phyloP scores from a whole-genome alignment of 2,329 filamentous ascomycete genomes.

The Aspergillus awamori region DNA sequence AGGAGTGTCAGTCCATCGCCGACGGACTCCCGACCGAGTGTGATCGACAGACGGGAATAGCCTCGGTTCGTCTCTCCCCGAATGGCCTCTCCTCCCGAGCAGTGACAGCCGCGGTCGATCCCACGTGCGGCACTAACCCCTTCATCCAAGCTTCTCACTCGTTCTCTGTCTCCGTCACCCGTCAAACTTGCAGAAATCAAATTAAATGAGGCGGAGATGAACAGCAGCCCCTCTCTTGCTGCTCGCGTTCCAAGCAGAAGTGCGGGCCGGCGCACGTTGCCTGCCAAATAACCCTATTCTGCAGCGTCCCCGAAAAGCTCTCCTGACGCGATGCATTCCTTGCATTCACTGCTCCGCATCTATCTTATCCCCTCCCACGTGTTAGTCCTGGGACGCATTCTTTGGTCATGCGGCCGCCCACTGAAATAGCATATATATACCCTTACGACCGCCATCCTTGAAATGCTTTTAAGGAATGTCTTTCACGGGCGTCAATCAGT shows the following conservation, averaged over 20 bases:
- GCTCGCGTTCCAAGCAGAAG: background rate
- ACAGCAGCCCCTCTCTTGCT: background rate
- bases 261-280: conserved; percentile 2
- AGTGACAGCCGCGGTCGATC: background rate
- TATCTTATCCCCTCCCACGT: background rate
- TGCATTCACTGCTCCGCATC: background rate
- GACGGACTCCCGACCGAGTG: background rate
- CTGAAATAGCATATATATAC: background rate
- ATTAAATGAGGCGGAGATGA: too few species aligned
- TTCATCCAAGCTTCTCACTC: too few species aligned
- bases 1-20: background rate
- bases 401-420: background rate
- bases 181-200: background rate
- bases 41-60: background rate
- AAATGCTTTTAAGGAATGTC: background rate
- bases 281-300: background rate
- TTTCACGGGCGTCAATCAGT: background rate
- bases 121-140: background rate
- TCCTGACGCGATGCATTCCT: background rate
- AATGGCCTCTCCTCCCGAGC: background rate
- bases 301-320: background rate
- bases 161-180: too few species aligned
- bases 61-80: background rate
- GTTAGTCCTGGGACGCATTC: background rate
- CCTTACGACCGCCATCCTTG: background rate